Evolutionary conservation across 2,329 filamentous ascomycete species (phyloP).

Genomic region (Talaromyces sp.): DNA sequence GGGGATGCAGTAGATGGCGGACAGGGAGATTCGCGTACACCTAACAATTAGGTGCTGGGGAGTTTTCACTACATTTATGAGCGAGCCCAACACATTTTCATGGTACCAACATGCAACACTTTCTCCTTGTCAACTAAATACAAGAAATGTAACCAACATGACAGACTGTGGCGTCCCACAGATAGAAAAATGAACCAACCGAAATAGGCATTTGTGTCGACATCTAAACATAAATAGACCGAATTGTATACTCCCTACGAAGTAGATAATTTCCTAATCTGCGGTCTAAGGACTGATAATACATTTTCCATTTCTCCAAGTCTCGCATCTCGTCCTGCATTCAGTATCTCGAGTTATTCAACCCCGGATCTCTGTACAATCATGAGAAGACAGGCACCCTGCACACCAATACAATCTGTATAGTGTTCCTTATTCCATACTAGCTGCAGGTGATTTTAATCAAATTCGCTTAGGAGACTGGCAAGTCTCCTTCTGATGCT

Average conservation of each 20-base stretch:
- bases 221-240: not conserved
- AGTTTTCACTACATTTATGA: not conserved
- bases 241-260: not conserved
- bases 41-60: not conserved
- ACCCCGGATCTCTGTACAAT: not conserved
- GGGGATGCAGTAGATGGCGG: slow-evolving; percentile 23
- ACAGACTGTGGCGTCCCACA: not conserved
- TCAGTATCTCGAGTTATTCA: slow-evolving; percentile 28
- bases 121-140: not conserved
- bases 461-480: not conserved
- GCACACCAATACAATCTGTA: not conserved
- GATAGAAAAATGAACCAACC: not conserved
- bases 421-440: not conserved
- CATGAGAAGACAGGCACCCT: not conserved
- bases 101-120: not conserved
- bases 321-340: not conserved
- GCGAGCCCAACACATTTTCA: not conserved
- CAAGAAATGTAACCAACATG: too few relatives aligned
- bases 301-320: not conserved
- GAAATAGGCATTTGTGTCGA: not conserved
- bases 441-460: not conserved
- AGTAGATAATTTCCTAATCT: too few relatives aligned
- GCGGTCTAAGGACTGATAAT: not conserved
- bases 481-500: slow-evolving; percentile 26
- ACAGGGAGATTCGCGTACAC: not conserved